Evolutionary conservation across 139 green algal species (phyloP).

Genomic region (Edaphochlamys debaryana): DNA sequence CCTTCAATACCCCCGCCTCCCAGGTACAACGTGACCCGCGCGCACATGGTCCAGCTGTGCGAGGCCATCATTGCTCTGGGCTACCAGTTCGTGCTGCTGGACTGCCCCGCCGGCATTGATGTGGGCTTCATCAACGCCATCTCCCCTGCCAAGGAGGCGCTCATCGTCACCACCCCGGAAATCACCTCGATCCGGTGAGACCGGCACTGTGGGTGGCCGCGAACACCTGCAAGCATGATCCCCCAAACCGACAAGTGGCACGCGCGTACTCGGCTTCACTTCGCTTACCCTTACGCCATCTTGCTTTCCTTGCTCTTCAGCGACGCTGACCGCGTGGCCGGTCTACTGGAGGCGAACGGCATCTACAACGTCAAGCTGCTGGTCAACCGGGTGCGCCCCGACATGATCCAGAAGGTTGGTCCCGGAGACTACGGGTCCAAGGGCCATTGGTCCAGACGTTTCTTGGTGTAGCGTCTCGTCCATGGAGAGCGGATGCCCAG

Average conservation of each 20-base stretch:
- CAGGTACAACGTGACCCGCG: constrained; percentile 85
- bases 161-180: constrained; percentile 93
- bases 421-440: no score
- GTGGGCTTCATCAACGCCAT: constrained; percentile 94
- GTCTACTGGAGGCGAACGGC: constrained; percentile 88
- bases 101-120: constrained; percentile 87
- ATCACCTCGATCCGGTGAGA: constrained; percentile 84
- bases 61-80: constrained; percentile 77
- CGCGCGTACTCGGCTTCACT: no score
- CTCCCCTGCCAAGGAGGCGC: constrained; percentile 82
- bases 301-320: neutral
- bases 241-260: no score
- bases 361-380: constrained; percentile 92
- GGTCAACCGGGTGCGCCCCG: constrained; percentile 88
- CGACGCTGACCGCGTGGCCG: constrained; percentile 85
- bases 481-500: no score
- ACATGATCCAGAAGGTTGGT: constrained; percentile 86
- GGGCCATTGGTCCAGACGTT: no score
- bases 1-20: no score
- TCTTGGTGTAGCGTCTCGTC: no score
- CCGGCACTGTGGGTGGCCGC: no score
- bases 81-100: constrained; percentile 92
- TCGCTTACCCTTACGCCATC: neutral
- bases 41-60: constrained; percentile 88
- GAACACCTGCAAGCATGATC: no score